Conservation (phyloP, 768 basidiomycete species). For the Suillus hirtellus region DNA sequence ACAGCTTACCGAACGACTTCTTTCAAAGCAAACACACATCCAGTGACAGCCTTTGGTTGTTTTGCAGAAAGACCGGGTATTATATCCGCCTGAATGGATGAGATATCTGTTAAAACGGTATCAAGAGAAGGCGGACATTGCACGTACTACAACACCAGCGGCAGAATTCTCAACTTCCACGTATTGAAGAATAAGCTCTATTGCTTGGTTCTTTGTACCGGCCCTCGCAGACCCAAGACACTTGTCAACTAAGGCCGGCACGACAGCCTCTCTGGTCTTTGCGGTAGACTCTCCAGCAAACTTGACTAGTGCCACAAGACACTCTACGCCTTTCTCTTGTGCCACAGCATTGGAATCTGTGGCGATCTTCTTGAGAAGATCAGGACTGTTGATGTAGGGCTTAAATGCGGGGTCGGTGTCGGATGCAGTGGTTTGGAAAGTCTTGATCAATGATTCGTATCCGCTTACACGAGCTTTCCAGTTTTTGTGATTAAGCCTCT, state of each 20-base stretch:
- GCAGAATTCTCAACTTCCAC: slow-evolving; percentile 92
- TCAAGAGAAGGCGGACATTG: slow-evolving; percentile 31
- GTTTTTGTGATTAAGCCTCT: slow-evolving; percentile 91
- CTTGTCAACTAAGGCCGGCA: slow-evolving; percentile 95
- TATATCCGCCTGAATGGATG: slow-evolving; percentile 60
- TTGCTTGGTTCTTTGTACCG: slow-evolving; percentile 84
- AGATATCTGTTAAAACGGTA: slow-evolving; percentile 28
- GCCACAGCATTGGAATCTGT: slow-evolving; percentile 95
- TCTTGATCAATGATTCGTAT: slow-evolving; percentile 85
- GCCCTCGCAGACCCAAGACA: slow-evolving; percentile 89
- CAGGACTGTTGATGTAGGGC: slow-evolving; percentile 77
- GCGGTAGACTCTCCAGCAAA: slow-evolving; percentile 89
- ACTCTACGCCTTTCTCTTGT: slow-evolving; percentile 97
- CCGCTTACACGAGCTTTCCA: slow-evolving; percentile 98
- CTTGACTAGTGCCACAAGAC: slow-evolving; percentile 81
- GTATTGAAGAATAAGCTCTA: slow-evolving; percentile 86
- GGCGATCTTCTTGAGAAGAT: slow-evolving; percentile 82
- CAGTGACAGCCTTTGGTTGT: slow-evolving; percentile 92
- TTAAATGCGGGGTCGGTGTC: slow-evolving; percentile 94
- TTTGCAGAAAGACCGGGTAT: slow-evolving; percentile 87
- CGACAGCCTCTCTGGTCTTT: slow-evolving; percentile 74
- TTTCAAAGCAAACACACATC: slow-evolving; percentile 71
- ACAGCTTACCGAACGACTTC: slow-evolving; percentile 77
- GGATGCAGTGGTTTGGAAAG: slow-evolving; percentile 85
- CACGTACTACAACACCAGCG: slow-evolving; percentile 83